phyloP scores from a whole-genome alignment of 2,329 filamentous ascomycete genomes.

The Tolypocladium pustulatum region DNA sequence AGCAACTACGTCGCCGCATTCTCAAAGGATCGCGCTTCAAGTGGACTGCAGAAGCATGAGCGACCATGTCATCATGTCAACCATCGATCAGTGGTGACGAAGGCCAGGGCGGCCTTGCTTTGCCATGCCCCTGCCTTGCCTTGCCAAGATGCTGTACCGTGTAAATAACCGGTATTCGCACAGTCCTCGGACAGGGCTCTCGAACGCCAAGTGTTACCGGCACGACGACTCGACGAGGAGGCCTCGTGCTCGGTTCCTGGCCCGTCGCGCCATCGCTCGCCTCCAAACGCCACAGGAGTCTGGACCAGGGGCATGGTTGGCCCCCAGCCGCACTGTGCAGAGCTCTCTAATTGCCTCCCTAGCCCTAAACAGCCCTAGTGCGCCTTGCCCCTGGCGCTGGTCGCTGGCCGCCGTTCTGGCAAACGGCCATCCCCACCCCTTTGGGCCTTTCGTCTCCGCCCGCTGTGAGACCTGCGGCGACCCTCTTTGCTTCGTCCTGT shows the following conservation, averaged over 20 bases:
- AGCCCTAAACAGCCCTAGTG: slow-evolving; percentile 5
- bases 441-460: slow-evolving; percentile 4
- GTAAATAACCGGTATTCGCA: neutral
- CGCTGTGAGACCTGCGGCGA: slow-evolving; percentile 8
- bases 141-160: neutral
- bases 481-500: slow-evolving; percentile 5
- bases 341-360: neutral
- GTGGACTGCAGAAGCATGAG: neutral
- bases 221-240: neutral
- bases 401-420: neutral
- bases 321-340: slow-evolving; percentile 6
- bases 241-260: neutral
- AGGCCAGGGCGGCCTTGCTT: neutral
- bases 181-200: neutral
- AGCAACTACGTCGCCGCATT: neutral
- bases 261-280: neutral
- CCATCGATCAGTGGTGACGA: neutral
- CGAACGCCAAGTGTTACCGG: neutral
- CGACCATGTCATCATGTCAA: neutral
- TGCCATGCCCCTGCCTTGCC: too few relatives aligned
- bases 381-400: slow-evolving; percentile 1
- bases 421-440: neutral
- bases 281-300: neutral
- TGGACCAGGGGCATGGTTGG: neutral
- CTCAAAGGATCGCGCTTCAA: neutral